A percentile compares a stretch with the other conserved stretches of the same genome.
These are phyloP conservation scores for Arctostaphylos glauca DNA, from an alignment of 148 eudicot genomes.

Conservation along the genomic window DNA sequence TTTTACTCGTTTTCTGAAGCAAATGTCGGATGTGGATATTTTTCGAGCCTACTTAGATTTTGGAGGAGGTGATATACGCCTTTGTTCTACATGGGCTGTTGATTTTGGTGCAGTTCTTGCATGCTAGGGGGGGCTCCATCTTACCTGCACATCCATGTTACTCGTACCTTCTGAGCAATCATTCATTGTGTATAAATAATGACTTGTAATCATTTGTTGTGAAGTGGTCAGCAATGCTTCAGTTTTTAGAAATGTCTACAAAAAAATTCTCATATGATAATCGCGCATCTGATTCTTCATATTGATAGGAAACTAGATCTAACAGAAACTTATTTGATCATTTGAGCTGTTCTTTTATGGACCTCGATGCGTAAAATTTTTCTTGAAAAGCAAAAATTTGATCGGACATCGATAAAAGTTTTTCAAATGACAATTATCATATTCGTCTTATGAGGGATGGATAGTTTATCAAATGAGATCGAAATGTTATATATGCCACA, in stretches of 20 bases:
- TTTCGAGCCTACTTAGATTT: slow-evolving; percentile 34
- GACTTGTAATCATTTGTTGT: slow-evolving; percentile 19
- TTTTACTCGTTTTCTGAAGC: slow-evolving; percentile 45
- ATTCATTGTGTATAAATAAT: neutral
- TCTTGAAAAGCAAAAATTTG: too few species aligned
- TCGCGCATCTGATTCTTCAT: too few species aligned
- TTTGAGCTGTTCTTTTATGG: too few species aligned
- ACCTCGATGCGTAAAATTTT: too few species aligned
- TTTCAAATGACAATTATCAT: neutral
- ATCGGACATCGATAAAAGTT: too few species aligned
- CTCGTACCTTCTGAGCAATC: neutral
- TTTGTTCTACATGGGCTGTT: slow-evolving; percentile 23
- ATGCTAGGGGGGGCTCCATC: slow-evolving; percentile 18
- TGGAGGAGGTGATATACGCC: slow-evolving; percentile 26
- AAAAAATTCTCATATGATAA: too few species aligned
- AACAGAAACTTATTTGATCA: too few species aligned
- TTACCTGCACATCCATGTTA: neutral
- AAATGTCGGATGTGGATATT: slow-evolving; percentile 38
- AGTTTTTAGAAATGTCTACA: neutral
- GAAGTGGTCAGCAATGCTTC: slow-evolving; percentile 8
- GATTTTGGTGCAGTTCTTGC: slow-evolving; percentile 30
- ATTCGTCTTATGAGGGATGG: slow-evolving; percentile 14
- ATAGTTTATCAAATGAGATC: neutral
- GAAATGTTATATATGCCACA: too few species aligned
- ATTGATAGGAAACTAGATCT: too few species aligned